These are phyloP conservation scores for Pyricularia sp. DNA, from an alignment of 2,329 filamentous ascomycete genomes.

Conservation along the genomic window DNA sequence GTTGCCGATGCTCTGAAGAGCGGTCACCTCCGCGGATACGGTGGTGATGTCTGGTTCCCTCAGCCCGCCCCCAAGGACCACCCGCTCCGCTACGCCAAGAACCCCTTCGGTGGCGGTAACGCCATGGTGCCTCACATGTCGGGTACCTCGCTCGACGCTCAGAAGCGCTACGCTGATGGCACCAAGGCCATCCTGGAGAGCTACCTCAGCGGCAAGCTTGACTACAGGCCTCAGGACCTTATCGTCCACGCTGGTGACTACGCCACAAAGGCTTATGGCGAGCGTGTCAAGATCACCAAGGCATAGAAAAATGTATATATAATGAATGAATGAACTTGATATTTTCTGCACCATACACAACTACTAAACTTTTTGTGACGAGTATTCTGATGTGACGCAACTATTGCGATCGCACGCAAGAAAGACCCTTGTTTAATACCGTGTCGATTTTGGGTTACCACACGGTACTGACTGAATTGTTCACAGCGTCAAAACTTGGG, in stretches of 20 bases:
- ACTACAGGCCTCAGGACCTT: constrained; percentile 83
- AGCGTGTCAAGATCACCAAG: constrained; percentile 38
- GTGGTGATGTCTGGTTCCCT: constrained; percentile 89
- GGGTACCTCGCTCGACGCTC: constrained; percentile 94
- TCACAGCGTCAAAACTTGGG: too few relatives aligned
- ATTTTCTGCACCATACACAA: neutral
- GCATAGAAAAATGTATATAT: neutral
- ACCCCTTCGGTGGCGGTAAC: constrained; percentile 92
- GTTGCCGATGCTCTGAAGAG: constrained; percentile 86
- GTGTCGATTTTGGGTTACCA: too few relatives aligned
- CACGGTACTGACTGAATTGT: too few relatives aligned
- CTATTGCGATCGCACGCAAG: too few relatives aligned
- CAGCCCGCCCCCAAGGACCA: constrained; percentile 93
- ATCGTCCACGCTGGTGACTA: constrained; percentile 87
- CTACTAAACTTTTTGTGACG: too few relatives aligned
- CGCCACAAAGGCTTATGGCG: constrained; percentile 85
- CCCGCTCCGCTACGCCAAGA: constrained; percentile 81
- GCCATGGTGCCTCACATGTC: constrained; percentile 99
- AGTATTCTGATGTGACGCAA: too few relatives aligned
- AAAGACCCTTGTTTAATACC: too few relatives aligned
- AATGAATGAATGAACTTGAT: neutral
- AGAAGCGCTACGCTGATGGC: constrained; percentile 79
- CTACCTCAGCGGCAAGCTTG: constrained; percentile 76
- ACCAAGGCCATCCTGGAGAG: constrained; percentile 82
- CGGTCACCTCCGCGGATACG: constrained; percentile 84